Conservation (phyloP, 805 yeast genomes). For the Kazachstania psychrophila region DNA sequence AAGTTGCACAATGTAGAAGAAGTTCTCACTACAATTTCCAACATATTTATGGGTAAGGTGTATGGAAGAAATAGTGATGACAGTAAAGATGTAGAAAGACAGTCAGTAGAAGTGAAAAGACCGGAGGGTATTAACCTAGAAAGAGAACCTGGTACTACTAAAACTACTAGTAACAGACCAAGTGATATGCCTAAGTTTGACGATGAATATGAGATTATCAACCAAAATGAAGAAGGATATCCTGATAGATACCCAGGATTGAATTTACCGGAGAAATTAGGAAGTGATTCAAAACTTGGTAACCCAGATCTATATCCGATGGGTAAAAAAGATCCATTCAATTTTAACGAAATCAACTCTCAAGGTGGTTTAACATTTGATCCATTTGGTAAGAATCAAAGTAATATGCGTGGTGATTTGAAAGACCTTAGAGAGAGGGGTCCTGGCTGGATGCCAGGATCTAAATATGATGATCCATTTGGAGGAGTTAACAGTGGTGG, state of each 20-base stretch:
- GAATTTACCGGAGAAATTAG: constrained; percentile 2
- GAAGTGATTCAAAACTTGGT: constrained; percentile 18
- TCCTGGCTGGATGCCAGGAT: constrained; percentile 28
- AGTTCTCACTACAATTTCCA: background rate
- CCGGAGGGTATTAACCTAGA: background rate
- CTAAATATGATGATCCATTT: constrained; percentile 29
- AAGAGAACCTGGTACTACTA: background rate
- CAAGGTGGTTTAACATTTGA: constrained; percentile 30
- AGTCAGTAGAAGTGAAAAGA: background rate
- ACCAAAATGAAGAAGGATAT: constrained; percentile 2
- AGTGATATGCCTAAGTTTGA: constrained; percentile 30
- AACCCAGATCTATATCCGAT: constrained; percentile 29
- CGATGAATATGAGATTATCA: constrained; percentile 27
- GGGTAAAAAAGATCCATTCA: constrained; percentile 23
- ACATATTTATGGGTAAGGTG: background rate
- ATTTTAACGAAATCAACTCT: constrained; percentile 13
- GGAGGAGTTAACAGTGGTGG: constrained; percentile 16
- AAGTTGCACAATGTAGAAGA: background rate
- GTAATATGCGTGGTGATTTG: constrained; percentile 2
- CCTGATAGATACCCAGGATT: constrained; percentile 17
- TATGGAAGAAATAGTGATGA: too few relatives aligned
- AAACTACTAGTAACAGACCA: constrained; percentile 10
- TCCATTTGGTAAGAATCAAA: constrained; percentile 17
- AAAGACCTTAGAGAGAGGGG: constrained; percentile 9
- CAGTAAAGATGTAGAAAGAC: too few relatives aligned